Percentiles rank a stretch among this genome's conserved stretches.
Conservation (phyloP, 2,329 filamentous ascomycete species). For the Neopestalotiopsis sp. region DNA sequence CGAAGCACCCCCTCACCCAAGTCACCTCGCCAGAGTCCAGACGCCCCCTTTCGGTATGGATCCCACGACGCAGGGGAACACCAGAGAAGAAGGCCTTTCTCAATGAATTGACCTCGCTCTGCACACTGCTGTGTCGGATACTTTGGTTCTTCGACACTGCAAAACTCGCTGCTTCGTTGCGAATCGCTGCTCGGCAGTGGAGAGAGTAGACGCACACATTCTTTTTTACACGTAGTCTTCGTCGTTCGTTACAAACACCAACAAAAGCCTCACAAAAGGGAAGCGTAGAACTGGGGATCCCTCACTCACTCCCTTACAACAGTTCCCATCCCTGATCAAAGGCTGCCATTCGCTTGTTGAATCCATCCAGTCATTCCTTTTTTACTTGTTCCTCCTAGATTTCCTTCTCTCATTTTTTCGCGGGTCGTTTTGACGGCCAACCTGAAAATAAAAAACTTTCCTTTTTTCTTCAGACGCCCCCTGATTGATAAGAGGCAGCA, state of each 20-base stretch:
- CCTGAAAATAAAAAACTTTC: not conserved
- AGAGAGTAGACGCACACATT: not conserved
- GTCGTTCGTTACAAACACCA: slow-evolving; percentile 1
- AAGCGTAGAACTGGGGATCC: not conserved
- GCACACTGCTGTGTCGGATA: slow-evolving; percentile 7
- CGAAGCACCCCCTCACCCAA: not conserved
- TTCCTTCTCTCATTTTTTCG: slow-evolving; percentile 23
- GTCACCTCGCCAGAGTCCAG: not conserved
- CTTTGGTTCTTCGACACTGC: not conserved
- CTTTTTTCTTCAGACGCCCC: slow-evolving; percentile 21
- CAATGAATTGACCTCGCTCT: not conserved
- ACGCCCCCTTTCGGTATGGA: slow-evolving; percentile 13
- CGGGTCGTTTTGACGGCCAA: slow-evolving; percentile 29
- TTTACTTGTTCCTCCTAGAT: slow-evolving; percentile 29
- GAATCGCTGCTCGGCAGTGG: slow-evolving; percentile 3
- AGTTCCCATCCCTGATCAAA: slow-evolving; percentile 21
- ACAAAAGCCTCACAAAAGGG: not conserved
- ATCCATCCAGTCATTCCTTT: slow-evolving; percentile 29
- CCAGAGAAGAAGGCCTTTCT: not conserved
- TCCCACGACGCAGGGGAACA: slow-evolving; percentile 18
- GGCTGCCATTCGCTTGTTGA: not conserved
- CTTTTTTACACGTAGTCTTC: slow-evolving; percentile 12
- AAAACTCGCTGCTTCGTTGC: not conserved
- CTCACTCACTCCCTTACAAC: slow-evolving; percentile 19
- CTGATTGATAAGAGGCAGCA: slow-evolving; percentile 36